These are phyloP conservation scores for Magnolia officinalis DNA, from an alignment of 164 flowering plant species.

Conservation along the genomic window DNA sequence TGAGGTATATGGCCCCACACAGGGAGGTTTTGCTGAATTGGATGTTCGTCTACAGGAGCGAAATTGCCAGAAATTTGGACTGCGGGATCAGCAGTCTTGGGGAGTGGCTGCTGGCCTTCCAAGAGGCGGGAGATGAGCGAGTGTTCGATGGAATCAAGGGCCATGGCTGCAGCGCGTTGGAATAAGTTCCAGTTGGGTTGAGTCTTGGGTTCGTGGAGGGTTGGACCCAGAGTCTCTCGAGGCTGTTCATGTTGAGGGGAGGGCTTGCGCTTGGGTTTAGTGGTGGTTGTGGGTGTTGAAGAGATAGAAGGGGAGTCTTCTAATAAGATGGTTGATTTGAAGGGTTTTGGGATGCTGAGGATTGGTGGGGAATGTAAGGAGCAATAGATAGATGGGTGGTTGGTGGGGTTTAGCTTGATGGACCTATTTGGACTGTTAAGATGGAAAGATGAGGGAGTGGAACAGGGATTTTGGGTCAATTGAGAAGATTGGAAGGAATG, in stretches of 20 bases:
- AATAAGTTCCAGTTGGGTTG: slow-evolving; percentile 47
- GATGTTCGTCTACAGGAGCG: slow-evolving; percentile 73
- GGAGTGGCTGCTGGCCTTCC: slow-evolving; percentile 46
- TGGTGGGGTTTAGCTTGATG: neutral
- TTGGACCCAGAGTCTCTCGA: neutral
- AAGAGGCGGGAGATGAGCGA: slow-evolving; percentile 38
- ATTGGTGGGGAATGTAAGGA: slow-evolving; percentile 22
- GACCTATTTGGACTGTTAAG: slow-evolving; percentile 1
- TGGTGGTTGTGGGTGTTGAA: neutral
- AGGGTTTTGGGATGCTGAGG: slow-evolving; percentile 27
- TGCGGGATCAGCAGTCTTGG: slow-evolving; percentile 75
- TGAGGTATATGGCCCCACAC: slow-evolving; percentile 60
- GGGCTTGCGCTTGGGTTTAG: slow-evolving; percentile 7
- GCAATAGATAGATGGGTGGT: slow-evolving; percentile 2
- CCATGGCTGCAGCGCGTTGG: slow-evolving; percentile 54
- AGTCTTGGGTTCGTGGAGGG: neutral
- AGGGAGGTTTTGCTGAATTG: slow-evolving; percentile 42
- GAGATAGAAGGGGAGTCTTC: neutral
- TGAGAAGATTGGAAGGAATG: neutral
- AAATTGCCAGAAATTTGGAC: slow-evolving; percentile 83
- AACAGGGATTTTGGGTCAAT: neutral
- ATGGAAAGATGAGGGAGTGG: neutral
- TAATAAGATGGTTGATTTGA: neutral
- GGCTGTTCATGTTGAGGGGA: neutral
- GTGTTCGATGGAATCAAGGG: slow-evolving; percentile 48